phyloP scores from a whole-genome alignment of 257 asterid species.

The Solanum phureja region DNA sequence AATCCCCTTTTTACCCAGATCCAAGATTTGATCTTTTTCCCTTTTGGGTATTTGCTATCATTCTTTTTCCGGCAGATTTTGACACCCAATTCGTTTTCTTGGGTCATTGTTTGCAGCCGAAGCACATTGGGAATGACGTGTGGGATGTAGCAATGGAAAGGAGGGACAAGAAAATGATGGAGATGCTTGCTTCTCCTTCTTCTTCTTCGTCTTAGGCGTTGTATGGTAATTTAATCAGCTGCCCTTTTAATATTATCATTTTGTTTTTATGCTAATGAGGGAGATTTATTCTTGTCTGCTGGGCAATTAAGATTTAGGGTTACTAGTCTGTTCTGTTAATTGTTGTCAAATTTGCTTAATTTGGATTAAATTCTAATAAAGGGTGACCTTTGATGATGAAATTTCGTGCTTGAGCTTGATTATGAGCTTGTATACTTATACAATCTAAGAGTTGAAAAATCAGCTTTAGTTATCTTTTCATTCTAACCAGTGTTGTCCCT shows the following conservation, averaged over 20 bases:
- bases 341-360: not conserved
- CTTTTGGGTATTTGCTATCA: not conserved
- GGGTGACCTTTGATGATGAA: not conserved
- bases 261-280: not conserved
- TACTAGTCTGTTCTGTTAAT: not conserved
- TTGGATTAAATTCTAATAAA: not conserved
- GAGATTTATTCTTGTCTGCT: not conserved
- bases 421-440: not conserved
- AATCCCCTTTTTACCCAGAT: not conserved
- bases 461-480: not conserved
- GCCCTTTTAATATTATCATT: not conserved
- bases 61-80: not conserved
- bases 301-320: not conserved
- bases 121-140: conserved; percentile 79
- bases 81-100: not conserved
- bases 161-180: conserved; percentile 79
- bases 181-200: conserved; percentile 44
- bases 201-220: conserved; percentile 20
- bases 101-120: conserved; percentile 43
- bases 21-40: not conserved
- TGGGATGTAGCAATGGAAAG: conserved; percentile 89
- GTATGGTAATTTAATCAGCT: not conserved
- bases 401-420: not conserved
- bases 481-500: not conserved
- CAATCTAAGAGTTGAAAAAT: not conserved